phyloP scores from a whole-genome alignment of 208 protist genomes.

The Trypanosoma theileri region DNA sequence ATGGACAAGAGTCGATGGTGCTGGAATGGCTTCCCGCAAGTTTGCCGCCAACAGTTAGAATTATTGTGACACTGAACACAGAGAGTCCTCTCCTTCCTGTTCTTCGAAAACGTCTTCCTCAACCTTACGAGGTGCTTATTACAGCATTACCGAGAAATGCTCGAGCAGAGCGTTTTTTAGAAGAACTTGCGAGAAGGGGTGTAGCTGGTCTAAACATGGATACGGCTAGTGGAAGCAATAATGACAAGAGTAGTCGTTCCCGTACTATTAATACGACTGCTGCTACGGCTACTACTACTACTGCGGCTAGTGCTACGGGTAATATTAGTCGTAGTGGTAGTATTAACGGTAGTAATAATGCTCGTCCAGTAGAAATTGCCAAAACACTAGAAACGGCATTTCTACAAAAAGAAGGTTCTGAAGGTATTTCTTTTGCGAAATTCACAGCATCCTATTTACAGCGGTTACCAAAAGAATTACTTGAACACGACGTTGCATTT shows the following conservation, averaged over 20 bases:
- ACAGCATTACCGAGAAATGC: constrained; percentile 50
- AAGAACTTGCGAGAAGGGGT: constrained; percentile 33
- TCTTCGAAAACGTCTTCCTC: constrained; percentile 67
- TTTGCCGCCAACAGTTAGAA: constrained; percentile 50
- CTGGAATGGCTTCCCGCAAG: constrained; percentile 73
- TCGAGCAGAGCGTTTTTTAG: constrained; percentile 45
- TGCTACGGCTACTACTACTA: too few species aligned
- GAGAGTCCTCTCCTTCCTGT: constrained; percentile 63
- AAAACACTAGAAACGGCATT: constrained; percentile 64
- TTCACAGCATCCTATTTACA: constrained; percentile 59
- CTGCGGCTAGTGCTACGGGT: too few species aligned
- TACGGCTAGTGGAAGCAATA: background rate
- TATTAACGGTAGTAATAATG: background rate
- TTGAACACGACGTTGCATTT: constrained; percentile 25
- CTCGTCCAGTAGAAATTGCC: constrained; percentile 5
- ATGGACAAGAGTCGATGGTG: constrained; percentile 34
- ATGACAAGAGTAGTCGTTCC: too few species aligned
- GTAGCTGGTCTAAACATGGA: constrained; percentile 27
- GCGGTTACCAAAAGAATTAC: constrained; percentile 29
- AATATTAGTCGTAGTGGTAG: background rate
- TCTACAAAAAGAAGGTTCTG: constrained; percentile 69
- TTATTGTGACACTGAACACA: constrained; percentile 68
- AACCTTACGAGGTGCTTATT: constrained; percentile 81
- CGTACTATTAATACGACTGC: too few species aligned
- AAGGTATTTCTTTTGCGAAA: constrained; percentile 47